Conservation (phyloP, 805 yeast genomes). For the Kazachstania kunashirensis region DNA sequence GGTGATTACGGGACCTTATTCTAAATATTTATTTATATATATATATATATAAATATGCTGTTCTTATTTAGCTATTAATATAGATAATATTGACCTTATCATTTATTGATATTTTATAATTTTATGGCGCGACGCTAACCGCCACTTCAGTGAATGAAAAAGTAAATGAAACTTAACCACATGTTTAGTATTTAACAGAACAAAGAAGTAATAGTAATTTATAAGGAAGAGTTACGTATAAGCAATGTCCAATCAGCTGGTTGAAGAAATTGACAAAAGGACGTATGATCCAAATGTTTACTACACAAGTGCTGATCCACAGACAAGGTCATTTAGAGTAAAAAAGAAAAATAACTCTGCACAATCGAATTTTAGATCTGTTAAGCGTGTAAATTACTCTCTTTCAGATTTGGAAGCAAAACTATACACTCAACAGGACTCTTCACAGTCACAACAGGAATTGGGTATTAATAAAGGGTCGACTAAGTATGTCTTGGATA, state of each 20-base stretch:
- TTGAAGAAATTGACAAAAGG: conserved; percentile 28
- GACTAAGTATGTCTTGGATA: conserved; percentile 13
- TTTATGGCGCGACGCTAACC: too few species aligned
- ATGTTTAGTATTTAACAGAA: too few species aligned
- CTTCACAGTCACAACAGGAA: not conserved
- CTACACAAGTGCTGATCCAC: conserved; percentile 21
- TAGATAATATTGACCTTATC: too few species aligned
- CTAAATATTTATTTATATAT: too few species aligned
- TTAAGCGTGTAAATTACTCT: conserved; percentile 29
- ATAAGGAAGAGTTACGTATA: too few species aligned
- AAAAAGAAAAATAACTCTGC: conserved; percentile 9
- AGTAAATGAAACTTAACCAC: too few species aligned
- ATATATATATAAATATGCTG: too few species aligned
- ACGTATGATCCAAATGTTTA: conserved; percentile 28
- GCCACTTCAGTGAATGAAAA: too few species aligned
- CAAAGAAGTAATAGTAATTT: too few species aligned
- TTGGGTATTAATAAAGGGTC: conserved; percentile 8
- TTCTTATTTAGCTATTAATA: too few species aligned
- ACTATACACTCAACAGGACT: conserved; percentile 12
- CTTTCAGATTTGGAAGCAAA: conserved; percentile 28
- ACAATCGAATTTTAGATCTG: conserved; percentile 18
- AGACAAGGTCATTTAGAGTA: conserved; percentile 14
- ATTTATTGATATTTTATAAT: too few species aligned
- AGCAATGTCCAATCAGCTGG: conserved; percentile 9
- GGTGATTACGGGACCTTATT: conserved; percentile 16